These are phyloP conservation scores for Esteya vermicola DNA, from an alignment of 2,329 filamentous ascomycete genomes.

Conservation along the genomic window DNA sequence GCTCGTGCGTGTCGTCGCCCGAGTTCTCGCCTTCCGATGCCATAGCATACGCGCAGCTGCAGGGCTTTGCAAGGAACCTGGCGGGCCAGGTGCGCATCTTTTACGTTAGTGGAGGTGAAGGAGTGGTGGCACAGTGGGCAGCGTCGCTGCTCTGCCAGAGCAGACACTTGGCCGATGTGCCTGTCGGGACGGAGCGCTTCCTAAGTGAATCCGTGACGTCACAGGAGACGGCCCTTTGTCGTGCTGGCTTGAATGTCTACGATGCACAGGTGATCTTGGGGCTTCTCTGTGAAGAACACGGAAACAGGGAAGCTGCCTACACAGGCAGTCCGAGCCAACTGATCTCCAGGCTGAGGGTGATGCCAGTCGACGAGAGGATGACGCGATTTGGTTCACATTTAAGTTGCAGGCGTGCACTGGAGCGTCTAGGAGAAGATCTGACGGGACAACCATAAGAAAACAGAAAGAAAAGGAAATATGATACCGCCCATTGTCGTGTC, in stretches of 20 bases:
- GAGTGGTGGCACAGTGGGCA: slow-evolving; percentile 40
- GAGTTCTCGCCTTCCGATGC: slow-evolving; percentile 24
- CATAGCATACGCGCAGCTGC: slow-evolving; percentile 32
- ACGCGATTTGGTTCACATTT: slow-evolving; percentile 34
- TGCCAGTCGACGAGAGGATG: slow-evolving; percentile 35
- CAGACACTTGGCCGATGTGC: slow-evolving; percentile 16
- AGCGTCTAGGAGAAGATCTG: too few species aligned
- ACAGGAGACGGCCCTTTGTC: slow-evolving; percentile 55
- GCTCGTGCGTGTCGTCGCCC: slow-evolving; percentile 19
- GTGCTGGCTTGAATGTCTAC: slow-evolving; percentile 54
- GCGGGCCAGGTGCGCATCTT: slow-evolving; percentile 23
- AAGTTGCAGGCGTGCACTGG: slow-evolving; percentile 25
- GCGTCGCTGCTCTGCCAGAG: slow-evolving; percentile 35
- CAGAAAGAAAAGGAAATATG: background rate
- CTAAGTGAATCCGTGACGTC: slow-evolving; percentile 43
- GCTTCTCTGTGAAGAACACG: slow-evolving; percentile 19
- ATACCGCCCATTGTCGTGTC: too few species aligned
- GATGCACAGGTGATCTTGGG: slow-evolving; percentile 52
- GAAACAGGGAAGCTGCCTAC: background rate
- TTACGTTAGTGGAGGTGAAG: slow-evolving; percentile 34
- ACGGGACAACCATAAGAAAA: too few species aligned
- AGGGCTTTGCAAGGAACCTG: slow-evolving; percentile 30
- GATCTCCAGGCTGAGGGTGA: slow-evolving; percentile 39
- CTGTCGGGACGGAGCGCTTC: slow-evolving; percentile 9
- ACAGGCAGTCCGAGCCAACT: slow-evolving; percentile 15